Base-by-base conservation (phyloP, 2,329 filamentous ascomycete genomes). In the Rosellinia necatrix region DNA sequence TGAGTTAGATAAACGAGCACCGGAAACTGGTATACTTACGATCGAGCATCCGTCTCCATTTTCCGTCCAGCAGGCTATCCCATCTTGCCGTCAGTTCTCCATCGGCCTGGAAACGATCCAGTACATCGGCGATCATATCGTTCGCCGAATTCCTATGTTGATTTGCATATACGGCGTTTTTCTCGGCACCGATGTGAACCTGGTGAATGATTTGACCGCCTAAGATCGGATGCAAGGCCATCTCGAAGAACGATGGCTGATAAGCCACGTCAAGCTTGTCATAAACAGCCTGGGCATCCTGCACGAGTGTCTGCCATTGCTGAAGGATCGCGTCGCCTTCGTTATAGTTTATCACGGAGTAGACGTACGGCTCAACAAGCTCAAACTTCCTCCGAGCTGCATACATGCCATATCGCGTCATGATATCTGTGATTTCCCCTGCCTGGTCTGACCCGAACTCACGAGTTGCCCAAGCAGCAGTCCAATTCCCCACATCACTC, bases 1-100 rank as follows among this genome's bases (percentile, higher is more conserved):
- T 51, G 4, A 59, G 49, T 41, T 13, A 44, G 27, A 19, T 13
- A 6, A 47, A 27, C 8, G 17, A 22, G 30, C 4, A 10, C 21
- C 3, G 4, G 17, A 22, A 2, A 6, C 22, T 15, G n/a, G 17
- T 6, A n/a, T 5, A 74, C 65, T 72, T 67, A 70, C 81, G 84
- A 60, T 85, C 80, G 68, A 87, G 76, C 68, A 88, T 84, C 66
- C 82, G 76, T 63, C 75, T 78, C 84, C 84, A 86, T 70, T 88
- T 87, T 0, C 86, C 84, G 55, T 76, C 76, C 0, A 87, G 71
- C 13, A 88, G 71, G 9, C 72, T 70, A 65, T 88, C 80, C 75
- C 85, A 88, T 49, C 77, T 72, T 42, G 76, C 70, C 0, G 82
- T 85, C 17, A 88, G 74, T 37, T 78, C 74, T 25, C 77, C 78